These are phyloP conservation scores for Babesia caballi DNA, from an alignment of 169 alveolate species.

Conservation along the genomic window DNA sequence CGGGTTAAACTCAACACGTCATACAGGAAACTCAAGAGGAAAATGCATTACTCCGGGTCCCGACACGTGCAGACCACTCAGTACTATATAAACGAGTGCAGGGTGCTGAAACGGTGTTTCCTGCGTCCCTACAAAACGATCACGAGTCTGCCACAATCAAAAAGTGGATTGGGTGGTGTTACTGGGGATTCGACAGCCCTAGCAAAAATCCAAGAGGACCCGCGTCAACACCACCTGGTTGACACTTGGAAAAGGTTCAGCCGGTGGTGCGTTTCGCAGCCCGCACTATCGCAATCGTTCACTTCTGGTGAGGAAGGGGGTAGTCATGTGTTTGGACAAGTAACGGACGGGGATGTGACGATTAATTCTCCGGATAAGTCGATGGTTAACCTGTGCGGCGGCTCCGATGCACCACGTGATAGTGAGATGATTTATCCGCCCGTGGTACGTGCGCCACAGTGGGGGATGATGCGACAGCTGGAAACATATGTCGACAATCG, in stretches of 20 bases:
- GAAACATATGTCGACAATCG: not conserved
- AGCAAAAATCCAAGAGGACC: not conserved
- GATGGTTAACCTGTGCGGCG: not conserved
- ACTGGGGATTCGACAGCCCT: not conserved
- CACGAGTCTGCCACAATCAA: too few relatives aligned
- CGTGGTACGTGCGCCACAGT: not conserved
- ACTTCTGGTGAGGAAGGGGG: too few relatives aligned
- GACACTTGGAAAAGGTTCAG: not conserved
- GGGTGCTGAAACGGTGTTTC: conserved; percentile 48
- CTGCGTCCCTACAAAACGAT: conserved; percentile 11
- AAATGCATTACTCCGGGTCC: conserved; percentile 56
- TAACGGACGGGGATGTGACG: not conserved
- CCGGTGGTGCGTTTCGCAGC: not conserved
- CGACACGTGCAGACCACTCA: conserved; percentile 44
- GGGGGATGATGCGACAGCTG: not conserved
- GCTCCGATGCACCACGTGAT: too few relatives aligned
- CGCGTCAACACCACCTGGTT: not conserved
- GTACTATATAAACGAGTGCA: conserved; percentile 45
- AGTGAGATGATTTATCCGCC: too few relatives aligned
- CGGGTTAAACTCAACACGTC: conserved; percentile 4
- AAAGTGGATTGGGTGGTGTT: not conserved
- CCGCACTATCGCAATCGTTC: not conserved
- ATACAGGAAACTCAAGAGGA: conserved; percentile 32
- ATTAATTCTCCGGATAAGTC: not conserved
- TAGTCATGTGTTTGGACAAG: too few relatives aligned